Base-by-base conservation (phyloP, 2,329 filamentous ascomycete species). In the Pestalotiopsis sp. region DNA sequence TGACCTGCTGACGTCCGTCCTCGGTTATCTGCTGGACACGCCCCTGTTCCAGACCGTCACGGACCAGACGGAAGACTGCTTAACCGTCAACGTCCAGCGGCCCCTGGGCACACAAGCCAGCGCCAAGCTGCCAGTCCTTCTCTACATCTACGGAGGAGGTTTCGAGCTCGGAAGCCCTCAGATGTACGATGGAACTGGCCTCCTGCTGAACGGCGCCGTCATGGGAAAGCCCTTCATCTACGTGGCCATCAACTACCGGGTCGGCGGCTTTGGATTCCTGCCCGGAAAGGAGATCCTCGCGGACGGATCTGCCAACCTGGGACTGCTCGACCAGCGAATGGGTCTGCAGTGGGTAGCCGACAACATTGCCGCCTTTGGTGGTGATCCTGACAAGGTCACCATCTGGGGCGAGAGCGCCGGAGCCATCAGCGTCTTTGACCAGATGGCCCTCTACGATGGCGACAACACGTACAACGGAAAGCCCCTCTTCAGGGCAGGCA, bases 401-500 rank as follows among this genome's bases (percentile, higher is more conserved):
- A 91, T 95, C 69, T 94, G 91, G 90, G 93, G 93, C 31, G 90
- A 95, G 76, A 90, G 87, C 2, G 90, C 91, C 0, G 91, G 91
- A 0, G 82, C 89, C 14, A 93, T 94, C 70, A 94, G 91, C 0
- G 91, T 93, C 1, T 87, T 92, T 63, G 88, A 94, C 74, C 93
- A 95, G 73, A 93, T 94, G 87, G 82, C 88, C 1, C 82, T 95
- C 12, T 94, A 93, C 72, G 87, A 89, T 41, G 93, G 93, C 6
- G 84, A 95, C 77, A 88, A 89, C 76, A 90, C 83, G 0, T 94
- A 95, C 81, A 93, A 94, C 2, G 91, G 90, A 66, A 89, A 91
- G 74, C 84, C 90, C 1, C 84, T 96, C 0, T 95, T 96, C 86
- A 88, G 91, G 31, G 92, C 83, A 1, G 92, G 84, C 31, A 95